phyloP scores from a whole-genome alignment of 1,284 basidiomycete species.

The Pyrrhoderma lamaoense region DNA sequence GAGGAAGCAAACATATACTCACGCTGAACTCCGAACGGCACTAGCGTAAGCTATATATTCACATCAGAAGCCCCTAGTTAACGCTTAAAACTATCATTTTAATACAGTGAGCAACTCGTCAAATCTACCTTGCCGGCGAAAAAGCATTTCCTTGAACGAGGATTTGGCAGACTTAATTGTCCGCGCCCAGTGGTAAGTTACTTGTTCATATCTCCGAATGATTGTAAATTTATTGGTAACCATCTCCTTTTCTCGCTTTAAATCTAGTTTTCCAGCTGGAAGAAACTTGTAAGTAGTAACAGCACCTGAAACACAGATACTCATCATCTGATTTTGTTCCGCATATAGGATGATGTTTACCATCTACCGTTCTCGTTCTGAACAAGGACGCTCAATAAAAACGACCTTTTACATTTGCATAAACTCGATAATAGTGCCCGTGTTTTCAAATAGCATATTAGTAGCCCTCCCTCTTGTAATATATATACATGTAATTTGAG shows the following conservation, averaged over 20 bases:
- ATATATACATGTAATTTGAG: too few species aligned
- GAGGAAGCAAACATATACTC: conserved; percentile 3
- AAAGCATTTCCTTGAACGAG: conserved; percentile 5
- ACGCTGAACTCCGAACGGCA: conserved; percentile 8
- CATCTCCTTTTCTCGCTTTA: too few species aligned
- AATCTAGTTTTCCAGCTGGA: conserved; percentile 6
- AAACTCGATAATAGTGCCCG: too few species aligned
- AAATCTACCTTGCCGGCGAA: conserved; percentile 3
- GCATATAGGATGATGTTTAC: conserved; percentile 7
- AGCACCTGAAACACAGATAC: too few species aligned
- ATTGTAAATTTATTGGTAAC: background rate
- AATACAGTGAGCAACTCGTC: conserved; percentile 4
- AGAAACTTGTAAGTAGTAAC: conserved; percentile 14
- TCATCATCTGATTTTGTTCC: background rate
- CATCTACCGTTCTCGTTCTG: conserved; percentile 11
- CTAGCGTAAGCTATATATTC: conserved; percentile 3
- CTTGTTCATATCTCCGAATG: background rate
- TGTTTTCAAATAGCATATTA: too few species aligned
- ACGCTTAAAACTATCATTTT: background rate
- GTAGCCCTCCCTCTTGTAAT: too few species aligned
- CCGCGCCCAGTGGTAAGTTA: conserved; percentile 16
- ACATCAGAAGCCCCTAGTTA: background rate
- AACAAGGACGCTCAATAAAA: too few species aligned
- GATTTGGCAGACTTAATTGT: background rate
- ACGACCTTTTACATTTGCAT: too few species aligned